Evolutionary conservation across 2,329 filamentous ascomycete genomes (phyloP), one percentile per base, ranked within the genome.

Genomic region (Scedosporium apiospermum): DNA sequence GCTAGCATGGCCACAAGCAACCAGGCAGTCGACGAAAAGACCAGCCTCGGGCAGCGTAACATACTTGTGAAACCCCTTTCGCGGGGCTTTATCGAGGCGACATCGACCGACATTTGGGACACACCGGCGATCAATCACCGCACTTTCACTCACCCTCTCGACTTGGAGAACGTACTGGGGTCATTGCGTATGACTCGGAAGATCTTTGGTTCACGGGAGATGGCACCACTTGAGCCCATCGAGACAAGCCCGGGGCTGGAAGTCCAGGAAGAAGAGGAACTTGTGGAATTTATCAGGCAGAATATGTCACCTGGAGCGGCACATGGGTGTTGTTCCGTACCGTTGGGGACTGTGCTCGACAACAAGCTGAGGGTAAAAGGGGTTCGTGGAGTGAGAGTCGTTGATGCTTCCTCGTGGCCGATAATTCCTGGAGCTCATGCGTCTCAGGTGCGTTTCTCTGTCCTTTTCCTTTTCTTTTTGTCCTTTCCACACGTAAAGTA

Each of bases 41-140:
- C 66, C 66, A 2, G 60, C 63, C 26, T 64, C 67, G 6, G 65
- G 64, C 5, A 60, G 63, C 26, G 66, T 67, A 41, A 63, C 6
- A 67, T 71, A 1, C 61, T 67, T 4, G 66, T 75, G 49, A 69
- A 76, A 60, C 70, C 72, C 16, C 63, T 74, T 57, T 72, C 73
- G 30, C 73, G 74, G 3, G 75, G 75, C 38, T 71, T 67, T 16
- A 69, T 77, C 55, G 18, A 23, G 18, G 51, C 51, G 73, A 74
- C 63, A 69, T 78, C 69, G 65, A 73, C 66, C 66, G 77, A 64
- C 57, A 74, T 69, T 58, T 64, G 67, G n/a, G 67, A 66, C 1
- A 69, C 73, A 55, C 75, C 75, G 0, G 60, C 74, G 0, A 71
- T 78, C 7, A 75, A 78, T 66, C 74, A 76, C 63, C 69, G 73